Evolutionary conservation across 208 protist genomes (phyloP).

Genomic region (Acanthamoeba divionensis): DNA sequence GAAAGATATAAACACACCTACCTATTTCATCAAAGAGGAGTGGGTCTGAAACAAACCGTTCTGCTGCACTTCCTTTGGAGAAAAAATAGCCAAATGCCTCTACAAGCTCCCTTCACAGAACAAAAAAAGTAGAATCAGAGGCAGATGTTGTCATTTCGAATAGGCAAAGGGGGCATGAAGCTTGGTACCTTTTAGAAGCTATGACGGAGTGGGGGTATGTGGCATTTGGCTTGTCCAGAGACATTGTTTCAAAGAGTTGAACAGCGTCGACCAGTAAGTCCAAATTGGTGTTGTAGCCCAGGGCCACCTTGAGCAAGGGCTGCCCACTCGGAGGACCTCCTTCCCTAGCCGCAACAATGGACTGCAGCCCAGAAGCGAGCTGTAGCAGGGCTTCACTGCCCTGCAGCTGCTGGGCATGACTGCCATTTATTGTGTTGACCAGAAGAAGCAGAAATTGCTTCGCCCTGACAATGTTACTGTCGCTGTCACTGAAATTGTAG

Average conservation of each 20-base stretch:
- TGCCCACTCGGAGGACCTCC: too few species aligned
- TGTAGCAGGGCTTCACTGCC: too few species aligned
- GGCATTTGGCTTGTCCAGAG: not conserved
- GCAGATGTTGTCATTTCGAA: not conserved
- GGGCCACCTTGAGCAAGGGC: too few species aligned
- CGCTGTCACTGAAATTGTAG: too few species aligned
- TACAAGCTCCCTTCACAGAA: not conserved
- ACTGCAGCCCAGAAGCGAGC: too few species aligned
- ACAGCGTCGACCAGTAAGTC: constrained; percentile 19
- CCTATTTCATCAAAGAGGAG: not conserved
- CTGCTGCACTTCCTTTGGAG: not conserved
- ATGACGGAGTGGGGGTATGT: not conserved
- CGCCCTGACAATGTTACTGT: too few species aligned
- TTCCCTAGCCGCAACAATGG: too few species aligned
- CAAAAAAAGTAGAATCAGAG: too few species aligned
- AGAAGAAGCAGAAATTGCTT: too few species aligned
- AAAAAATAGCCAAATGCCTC: constrained; percentile 44
- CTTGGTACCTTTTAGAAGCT: not conserved
- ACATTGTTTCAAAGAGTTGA: not conserved
- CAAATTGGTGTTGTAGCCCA: constrained; percentile 48
- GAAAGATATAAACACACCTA: too few species aligned
- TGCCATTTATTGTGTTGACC: too few species aligned
- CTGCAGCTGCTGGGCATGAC: too few species aligned
- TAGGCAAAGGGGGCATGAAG: not conserved
- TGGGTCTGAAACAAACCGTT: not conserved